Base-by-base conservation (phyloP, 768 basidiomycete genomes). In the Mycena sanguinolenta region DNA sequence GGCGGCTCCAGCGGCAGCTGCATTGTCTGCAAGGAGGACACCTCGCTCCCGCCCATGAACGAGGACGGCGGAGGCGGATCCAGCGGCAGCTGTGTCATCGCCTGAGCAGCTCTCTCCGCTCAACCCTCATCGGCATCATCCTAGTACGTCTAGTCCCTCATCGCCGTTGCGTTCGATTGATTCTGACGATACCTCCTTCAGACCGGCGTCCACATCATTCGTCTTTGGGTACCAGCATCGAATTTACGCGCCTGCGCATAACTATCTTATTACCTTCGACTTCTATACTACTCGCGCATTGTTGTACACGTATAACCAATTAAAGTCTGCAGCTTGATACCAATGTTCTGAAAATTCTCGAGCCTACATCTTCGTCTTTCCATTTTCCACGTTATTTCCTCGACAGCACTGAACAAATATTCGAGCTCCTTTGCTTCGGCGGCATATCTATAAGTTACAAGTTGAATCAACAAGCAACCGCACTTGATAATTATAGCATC, bases 401-500 rank as follows among this genome's bases (percentile, higher is more conserved):
- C n/a, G n/a, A n/a, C n/a, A n/a, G n/a, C n/a, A n/a, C n/a, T n/a
- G n/a, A n/a, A n/a, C n/a, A n/a, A n/a, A n/a, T n/a, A n/a, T n/a
- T n/a, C n/a, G n/a, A n/a, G n/a, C n/a, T n/a, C n/a, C n/a, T n/a
- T n/a, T n/a, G n/a, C n/a, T n/a, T n/a, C n/a, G n/a, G n/a, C n/a
- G n/a, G n/a, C n/a, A n/a, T n/a, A n/a, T n/a, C n/a, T n/a, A n/a
- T n/a, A n/a, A n/a, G n/a, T n/a, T n/a, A n/a, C n/a, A n/a, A n/a
- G n/a, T n/a, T n/a, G 89, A 85, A 30, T 85, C 77, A 6, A 92
- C 70, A 1, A 93, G 82, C n/a, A n/a, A n/a, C n/a, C n/a, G n/a
- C n/a, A n/a, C n/a, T n/a, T n/a, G n/a, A n/a, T n/a, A n/a, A n/a
- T n/a, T n/a, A n/a, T 65, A 82, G 77, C n/a, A 75, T 73, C 73